A percentile compares a stretch with the other conserved stretches of the same genome.
Evolutionary conservation across 495 filamentous ascomycete genomes (phyloP).

Genomic region (Immersiella caudata): DNA sequence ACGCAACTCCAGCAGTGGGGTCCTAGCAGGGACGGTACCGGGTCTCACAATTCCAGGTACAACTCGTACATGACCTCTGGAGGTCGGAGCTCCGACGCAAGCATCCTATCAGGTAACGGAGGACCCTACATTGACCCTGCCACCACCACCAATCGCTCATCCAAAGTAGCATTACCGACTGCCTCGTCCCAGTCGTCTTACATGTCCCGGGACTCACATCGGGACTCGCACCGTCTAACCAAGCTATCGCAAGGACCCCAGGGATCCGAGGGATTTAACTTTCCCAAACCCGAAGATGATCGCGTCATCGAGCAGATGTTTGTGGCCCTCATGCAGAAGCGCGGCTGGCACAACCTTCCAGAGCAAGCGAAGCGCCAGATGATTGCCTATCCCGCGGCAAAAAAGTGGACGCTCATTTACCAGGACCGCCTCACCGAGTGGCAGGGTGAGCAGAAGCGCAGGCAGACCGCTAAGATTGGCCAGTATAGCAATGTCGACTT

Average conservation of each 20-base stretch:
- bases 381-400: slow-evolving; percentile 86
- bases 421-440: slow-evolving; percentile 92
- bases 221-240: slow-evolving; percentile 55
- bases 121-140: slow-evolving; percentile 70
- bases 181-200: slow-evolving; percentile 54
- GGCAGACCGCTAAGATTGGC: slow-evolving; percentile 69
- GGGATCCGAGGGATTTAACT: slow-evolving; percentile 62
- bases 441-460: slow-evolving; percentile 90
- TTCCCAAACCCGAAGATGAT: slow-evolving; percentile 76
- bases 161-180: slow-evolving; percentile 53
- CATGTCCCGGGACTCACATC: slow-evolving; percentile 47
- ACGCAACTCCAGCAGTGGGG: slow-evolving; percentile 76
- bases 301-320: slow-evolving; percentile 90
- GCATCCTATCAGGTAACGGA: slow-evolving; percentile 69
- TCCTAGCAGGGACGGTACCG: slow-evolving; percentile 52
- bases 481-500: slow-evolving; percentile 60
- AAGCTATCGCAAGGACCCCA: slow-evolving; percentile 54
- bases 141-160: slow-evolving; percentile 65
- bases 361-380: slow-evolving; percentile 94
- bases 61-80: slow-evolving; percentile 64
- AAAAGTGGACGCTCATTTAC: slow-evolving; percentile 97
- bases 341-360: slow-evolving; percentile 95
- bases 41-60: slow-evolving; percentile 57
- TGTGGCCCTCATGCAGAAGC: slow-evolving; percentile 90
- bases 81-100: slow-evolving; percentile 48